Base-by-base conservation (phyloP, 2,329 filamentous ascomycete genomes). In the Hymenoscyphus linearis region DNA sequence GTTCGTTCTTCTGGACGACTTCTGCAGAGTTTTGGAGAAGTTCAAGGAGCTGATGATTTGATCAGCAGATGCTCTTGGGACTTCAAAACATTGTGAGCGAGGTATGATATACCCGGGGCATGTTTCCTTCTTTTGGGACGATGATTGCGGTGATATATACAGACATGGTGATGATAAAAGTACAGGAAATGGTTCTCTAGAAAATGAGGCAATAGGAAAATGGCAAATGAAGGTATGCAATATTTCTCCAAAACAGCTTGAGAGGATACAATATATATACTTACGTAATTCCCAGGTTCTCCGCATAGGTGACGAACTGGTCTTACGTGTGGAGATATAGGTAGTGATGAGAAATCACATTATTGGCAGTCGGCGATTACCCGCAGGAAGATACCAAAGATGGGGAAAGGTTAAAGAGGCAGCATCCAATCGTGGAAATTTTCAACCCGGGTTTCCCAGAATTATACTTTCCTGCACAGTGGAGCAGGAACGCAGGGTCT, bases 121-220 rank as follows among this genome's bases (percentile, higher is more conserved):
- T 59, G 59, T 72, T 72, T n/a, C 69, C 70, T 2, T 58, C 60
- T 31, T 67, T 69, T 16, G 69, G 68, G 7, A 34, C 58, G 13
- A 72, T 40, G 18, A 69, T 68, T 13, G 68, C 68, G 25, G 72
- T 61, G 18, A 71, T 18, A 36, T 71, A 61, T 60, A 22, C 67
- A 61, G 57, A 65, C 60, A 63, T 68, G 69, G 3, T 16, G 63
- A 52, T 56, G 25, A 44, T 37, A 26, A 34, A 5, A 57, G 6
- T 26, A 16, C 14, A 31, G 37, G 9, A 35, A 34, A 7, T n/a
- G 25, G n/a, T 0, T 22, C n/a, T n/a, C n/a, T n/a, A n/a, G n/a
- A n/a, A n/a, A n/a, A n/a, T n/a, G n/a, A n/a, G n/a, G n/a, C n/a
- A n/a, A n/a, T n/a, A n/a, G 18, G 16, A 14, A 22, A 22, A 47